These are phyloP conservation scores for Pseudoscleropodium purum DNA, from an alignment of 225 moss, liverwort and hornwort species.

Conservation along the genomic window DNA sequence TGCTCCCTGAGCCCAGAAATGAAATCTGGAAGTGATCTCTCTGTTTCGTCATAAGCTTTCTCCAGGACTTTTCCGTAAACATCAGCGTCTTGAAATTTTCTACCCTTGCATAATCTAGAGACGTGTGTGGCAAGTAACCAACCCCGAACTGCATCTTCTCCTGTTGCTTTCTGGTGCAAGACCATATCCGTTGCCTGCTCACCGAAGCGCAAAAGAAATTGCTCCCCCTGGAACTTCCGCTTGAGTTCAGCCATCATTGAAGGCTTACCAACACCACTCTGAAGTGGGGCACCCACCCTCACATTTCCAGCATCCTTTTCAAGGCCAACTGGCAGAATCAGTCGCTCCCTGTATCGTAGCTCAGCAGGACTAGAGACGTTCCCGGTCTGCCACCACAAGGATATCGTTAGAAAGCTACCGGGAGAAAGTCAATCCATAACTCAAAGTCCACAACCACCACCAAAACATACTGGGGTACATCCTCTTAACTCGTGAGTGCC, in stretches of 20 bases:
- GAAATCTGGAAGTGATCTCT: conserved; percentile 55
- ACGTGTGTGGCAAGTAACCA: conserved; percentile 90
- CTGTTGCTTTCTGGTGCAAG: conserved; percentile 90
- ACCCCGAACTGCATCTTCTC: conserved; percentile 83
- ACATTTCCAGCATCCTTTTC: conserved; percentile 86
- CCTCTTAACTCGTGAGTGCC: not conserved
- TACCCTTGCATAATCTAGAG: conserved; percentile 40
- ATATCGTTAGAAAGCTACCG: not conserved
- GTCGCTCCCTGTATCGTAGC: conserved; percentile 69
- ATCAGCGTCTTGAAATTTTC: conserved; percentile 28
- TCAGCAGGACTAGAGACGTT: conserved; percentile 75
- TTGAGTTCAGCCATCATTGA: conserved; percentile 56
- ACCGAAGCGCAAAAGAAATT: conserved; percentile 69
- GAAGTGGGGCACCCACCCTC: conserved; percentile 55
- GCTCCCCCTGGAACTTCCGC: conserved; percentile 54
- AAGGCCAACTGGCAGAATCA: conserved; percentile 62
- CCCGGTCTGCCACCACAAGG: conserved; percentile 53
- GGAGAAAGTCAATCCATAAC: not conserved
- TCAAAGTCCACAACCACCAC: not conserved
- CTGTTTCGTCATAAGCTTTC: conserved; percentile 76
- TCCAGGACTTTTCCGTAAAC: conserved; percentile 55
- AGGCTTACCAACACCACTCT: conserved; percentile 49
- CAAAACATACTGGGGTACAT: not conserved
- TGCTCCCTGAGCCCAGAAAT: conserved; percentile 71
- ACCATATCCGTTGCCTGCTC: conserved; percentile 85